Evolutionary conservation across 352 stramenopile genomes (phyloP), one percentile per base, ranked within the genome.

Genomic region (Globisporangium takayamanum): DNA sequence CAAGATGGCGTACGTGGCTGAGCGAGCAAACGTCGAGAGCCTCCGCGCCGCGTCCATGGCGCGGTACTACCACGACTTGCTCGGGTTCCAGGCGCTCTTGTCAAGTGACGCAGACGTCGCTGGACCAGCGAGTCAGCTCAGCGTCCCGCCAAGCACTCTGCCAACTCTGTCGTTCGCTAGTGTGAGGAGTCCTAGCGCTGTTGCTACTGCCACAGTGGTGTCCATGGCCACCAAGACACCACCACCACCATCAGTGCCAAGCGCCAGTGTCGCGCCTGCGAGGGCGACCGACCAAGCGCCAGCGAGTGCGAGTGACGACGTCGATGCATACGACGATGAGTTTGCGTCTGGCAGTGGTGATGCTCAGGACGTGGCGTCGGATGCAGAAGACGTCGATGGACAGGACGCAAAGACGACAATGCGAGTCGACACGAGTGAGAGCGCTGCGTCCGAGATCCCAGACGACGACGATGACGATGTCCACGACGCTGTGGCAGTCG

Each of bases 21-120:
- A 87, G 46, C 76, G 76, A 50, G 76, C 74, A 2, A 74, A 75
- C 42, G 54, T 88, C 28, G 76, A 88, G 47, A 85, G 74, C 36
- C 50, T 84, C 11, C 76, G 72, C 41, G 74, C 78, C 2, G 68
- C 80, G 0, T 77, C 69, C 22, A 82, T 73, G 28, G 73, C 76
- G 14, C 70, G 73, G 14, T 90, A 84, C 54, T 90, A 86, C 41
- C 74, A 88, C 50, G 80, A 90, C 44, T 33, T 90, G 18, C 64
- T 86, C 11, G 60, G 69, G 0, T 83, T 88, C 37, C 76, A 77
- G 18, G 76, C 74, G 1, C 57, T 88, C 14, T 33, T 67, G 25
- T 26, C 57, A 2, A 39, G 37, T 57, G 14, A 22, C 26, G 20
- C 6, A 28, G 11, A 11, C 30, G 14, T 20, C 33, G 44, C 10